Conservation (phyloP, 371 early-diverging fungal genomes). For the Basidiobolus heterosporus region DNA sequence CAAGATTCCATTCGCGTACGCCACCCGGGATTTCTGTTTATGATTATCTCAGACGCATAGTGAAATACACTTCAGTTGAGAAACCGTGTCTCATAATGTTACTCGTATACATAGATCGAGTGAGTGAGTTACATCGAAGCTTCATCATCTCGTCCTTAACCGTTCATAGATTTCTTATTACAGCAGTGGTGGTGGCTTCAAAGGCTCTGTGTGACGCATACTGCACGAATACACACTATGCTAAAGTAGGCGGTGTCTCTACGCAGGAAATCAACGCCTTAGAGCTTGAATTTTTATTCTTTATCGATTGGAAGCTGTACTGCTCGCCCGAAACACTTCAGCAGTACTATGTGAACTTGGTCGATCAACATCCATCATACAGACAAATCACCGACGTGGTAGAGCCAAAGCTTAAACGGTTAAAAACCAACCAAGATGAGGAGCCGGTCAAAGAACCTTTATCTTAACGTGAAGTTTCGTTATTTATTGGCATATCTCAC, state of each 20-base stretch:
- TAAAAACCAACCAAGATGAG: too few relatives aligned
- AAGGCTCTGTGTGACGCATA: conserved; percentile 78
- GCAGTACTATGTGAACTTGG: conserved; percentile 68
- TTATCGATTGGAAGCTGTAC: conserved; percentile 80
- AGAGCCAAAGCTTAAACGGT: too few relatives aligned
- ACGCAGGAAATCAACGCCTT: conserved; percentile 85
- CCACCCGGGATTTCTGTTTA: conserved; percentile 71
- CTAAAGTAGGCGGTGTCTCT: conserved; percentile 86
- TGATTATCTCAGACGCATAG: conserved; percentile 69
- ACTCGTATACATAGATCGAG: conserved; percentile 85
- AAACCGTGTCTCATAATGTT: conserved; percentile 67
- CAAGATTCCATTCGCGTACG: conserved; percentile 90
- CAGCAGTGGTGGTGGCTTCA: conserved; percentile 74
- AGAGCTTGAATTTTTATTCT: conserved; percentile 74
- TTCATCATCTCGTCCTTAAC: conserved; percentile 88
- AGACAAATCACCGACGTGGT: neutral
- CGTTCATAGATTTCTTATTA: conserved; percentile 85
- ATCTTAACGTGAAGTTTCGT: too few relatives aligned
- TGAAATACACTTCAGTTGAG: conserved; percentile 81
- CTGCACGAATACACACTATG: conserved; percentile 75
- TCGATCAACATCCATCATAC: conserved; percentile 44
- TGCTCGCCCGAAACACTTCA: conserved; percentile 58
- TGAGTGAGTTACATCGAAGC: conserved; percentile 51
- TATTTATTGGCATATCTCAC: too few relatives aligned
- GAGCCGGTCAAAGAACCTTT: too few relatives aligned